Conservation (phyloP, 208 protist species). For the Angomonas ambiguus region DNA sequence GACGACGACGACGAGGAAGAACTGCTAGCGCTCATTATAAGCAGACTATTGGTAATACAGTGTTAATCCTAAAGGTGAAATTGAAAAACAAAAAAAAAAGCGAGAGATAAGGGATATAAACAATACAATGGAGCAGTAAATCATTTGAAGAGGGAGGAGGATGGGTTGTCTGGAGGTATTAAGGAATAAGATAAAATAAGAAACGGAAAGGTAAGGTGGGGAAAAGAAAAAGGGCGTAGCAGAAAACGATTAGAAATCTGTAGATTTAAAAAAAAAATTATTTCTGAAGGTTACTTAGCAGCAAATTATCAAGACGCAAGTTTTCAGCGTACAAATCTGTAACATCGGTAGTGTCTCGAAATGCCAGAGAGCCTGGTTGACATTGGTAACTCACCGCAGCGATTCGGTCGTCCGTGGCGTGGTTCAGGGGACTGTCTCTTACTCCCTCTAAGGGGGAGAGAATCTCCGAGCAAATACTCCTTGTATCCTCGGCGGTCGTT, state of each 20-base stretch:
- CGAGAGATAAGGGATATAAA: background rate
- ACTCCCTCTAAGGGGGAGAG: background rate
- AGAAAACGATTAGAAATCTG: background rate
- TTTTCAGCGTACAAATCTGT: background rate
- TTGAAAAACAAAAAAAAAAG: background rate
- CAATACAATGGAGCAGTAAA: too few species aligned
- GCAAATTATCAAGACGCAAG: background rate
- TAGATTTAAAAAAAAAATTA: conserved; percentile 11
- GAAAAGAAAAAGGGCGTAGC: background rate
- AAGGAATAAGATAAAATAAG: too few species aligned
- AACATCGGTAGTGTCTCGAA: background rate
- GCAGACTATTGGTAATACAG: background rate
- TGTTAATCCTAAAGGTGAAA: background rate
- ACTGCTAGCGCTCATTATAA: background rate
- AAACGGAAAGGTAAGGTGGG: background rate
- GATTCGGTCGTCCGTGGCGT: background rate
- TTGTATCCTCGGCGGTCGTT: background rate
- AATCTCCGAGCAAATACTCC: conserved; percentile 4
- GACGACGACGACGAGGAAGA: background rate
- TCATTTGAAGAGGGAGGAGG: too few species aligned
- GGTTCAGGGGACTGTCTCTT: background rate
- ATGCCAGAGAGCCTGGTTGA: background rate
- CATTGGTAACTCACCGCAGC: background rate
- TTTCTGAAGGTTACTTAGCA: background rate
- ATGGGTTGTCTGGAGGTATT: too few species aligned